A percentile compares a stretch with the other conserved stretches of the same genome.
phyloP scores from a whole-genome alignment of 2,329 filamentous ascomycete species.

The Fusarium sp. region DNA sequence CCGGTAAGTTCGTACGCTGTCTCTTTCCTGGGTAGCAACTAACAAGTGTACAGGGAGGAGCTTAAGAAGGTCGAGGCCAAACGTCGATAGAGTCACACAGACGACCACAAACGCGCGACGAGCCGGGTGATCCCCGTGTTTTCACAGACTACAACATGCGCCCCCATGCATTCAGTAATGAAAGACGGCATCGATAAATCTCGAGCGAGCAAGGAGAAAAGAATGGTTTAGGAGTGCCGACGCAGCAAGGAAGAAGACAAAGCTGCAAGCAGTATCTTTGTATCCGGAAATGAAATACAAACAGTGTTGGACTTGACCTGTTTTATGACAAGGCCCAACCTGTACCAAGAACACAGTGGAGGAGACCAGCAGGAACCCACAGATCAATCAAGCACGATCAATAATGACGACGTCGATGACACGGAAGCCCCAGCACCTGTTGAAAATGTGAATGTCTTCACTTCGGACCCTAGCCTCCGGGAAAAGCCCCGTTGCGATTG shows the following conservation, averaged over 20 bases:
- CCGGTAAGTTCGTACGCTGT: slow-evolving; percentile 70
- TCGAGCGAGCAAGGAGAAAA: not conserved
- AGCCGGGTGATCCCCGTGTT: not conserved
- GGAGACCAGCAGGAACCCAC: not conserved
- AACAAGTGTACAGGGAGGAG: slow-evolving; percentile 73
- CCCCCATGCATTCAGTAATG: not conserved
- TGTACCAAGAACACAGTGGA: not conserved
- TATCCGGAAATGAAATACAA: not conserved
- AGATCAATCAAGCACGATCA: not conserved
- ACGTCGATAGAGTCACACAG: slow-evolving; percentile 58
- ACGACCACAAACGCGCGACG: not conserved
- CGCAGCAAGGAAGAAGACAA: not conserved
- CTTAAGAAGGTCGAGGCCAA: slow-evolving; percentile 91
- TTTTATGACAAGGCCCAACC: not conserved
- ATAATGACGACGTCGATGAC: not conserved
- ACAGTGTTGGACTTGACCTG: not conserved
- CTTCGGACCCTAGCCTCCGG: not conserved
- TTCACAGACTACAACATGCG: not conserved
- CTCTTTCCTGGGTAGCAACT: not conserved
- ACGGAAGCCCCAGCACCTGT: not conserved
- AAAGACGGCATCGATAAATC: not conserved
- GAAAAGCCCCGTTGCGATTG: not conserved
- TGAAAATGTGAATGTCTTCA: not conserved
- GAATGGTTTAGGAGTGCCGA: not conserved
- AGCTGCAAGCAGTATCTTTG: not conserved